A percentile compares a stretch with the other conserved stretches of the same genome.
Conservation (phyloP, 257 asterid species). For the Przewalskia tangutica region DNA sequence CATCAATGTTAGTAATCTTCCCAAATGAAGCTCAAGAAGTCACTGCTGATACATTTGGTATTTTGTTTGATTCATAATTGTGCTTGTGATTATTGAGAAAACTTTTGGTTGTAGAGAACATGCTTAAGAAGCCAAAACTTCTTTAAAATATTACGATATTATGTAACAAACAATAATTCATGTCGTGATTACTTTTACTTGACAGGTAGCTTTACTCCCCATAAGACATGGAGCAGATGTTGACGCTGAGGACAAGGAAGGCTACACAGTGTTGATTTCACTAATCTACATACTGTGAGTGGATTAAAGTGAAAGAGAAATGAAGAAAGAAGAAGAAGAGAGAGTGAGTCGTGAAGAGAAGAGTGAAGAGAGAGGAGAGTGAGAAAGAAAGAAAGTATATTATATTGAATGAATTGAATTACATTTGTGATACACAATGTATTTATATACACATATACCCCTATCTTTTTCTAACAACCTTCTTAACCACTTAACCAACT, state of each 20-base stretch:
- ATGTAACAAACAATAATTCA: not conserved
- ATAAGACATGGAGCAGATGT: conserved; percentile 92
- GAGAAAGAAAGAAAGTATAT: no score
- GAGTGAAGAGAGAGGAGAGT: no score
- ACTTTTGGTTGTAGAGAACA: not conserved
- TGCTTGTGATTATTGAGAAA: not conserved
- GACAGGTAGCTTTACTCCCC: conserved; percentile 86
- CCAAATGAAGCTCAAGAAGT: not conserved
- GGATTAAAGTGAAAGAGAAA: no score
- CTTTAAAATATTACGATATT: not conserved
- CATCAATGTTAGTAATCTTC: not conserved
- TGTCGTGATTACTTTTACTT: not conserved
- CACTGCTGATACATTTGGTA: not conserved
- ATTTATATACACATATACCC: no score
- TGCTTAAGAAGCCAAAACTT: not conserved
- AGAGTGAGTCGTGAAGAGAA: no score
- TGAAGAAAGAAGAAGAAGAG: no score
- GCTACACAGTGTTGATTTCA: conserved; percentile 80
- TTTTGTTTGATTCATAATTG: not conserved
- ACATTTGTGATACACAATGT: no score
- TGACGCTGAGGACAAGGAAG: conserved; percentile 83
- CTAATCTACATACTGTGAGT: no score
- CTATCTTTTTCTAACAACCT: no score
- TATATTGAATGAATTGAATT: no score
- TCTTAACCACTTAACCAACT: no score